Percentiles rank a stretch among this genome's conserved stretches.
Evolutionary conservation across 805 yeast genomes (phyloP).

Genomic region (Yarrowia keelungensis): DNA sequence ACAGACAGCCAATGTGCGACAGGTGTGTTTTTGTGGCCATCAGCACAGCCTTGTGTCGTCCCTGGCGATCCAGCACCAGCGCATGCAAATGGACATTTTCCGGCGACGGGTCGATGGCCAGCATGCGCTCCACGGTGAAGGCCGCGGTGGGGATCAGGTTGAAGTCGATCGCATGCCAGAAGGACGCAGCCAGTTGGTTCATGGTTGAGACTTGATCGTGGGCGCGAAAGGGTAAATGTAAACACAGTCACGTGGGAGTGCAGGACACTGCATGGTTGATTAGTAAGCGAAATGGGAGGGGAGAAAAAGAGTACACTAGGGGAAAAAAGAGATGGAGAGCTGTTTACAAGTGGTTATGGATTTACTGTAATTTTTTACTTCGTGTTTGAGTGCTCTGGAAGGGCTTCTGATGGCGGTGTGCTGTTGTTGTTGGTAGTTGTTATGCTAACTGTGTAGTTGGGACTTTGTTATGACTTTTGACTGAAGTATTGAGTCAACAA

Average conservation of each 20-base stretch:
- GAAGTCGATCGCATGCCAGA: conserved; percentile 75
- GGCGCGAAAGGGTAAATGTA: conserved; percentile 15
- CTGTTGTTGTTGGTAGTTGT: too few relatives aligned
- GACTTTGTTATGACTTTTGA: too few relatives aligned
- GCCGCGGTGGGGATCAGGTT: conserved; percentile 78
- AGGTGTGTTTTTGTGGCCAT: conserved; percentile 58
- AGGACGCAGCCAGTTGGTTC: conserved; percentile 37
- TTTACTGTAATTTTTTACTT: too few relatives aligned
- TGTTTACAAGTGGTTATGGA: too few relatives aligned
- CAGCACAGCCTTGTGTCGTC: conserved; percentile 65
- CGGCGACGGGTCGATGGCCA: conserved; percentile 65
- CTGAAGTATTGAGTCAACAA: too few relatives aligned
- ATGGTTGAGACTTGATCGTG: neutral
- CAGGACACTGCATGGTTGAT: neutral
- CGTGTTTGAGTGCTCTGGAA: too few relatives aligned
- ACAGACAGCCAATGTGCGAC: conserved; percentile 76
- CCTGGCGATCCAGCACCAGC: conserved; percentile 64
- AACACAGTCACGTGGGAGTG: conserved; percentile 31
- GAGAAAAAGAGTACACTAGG: neutral
- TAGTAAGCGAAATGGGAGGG: neutral
- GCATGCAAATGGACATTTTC: conserved; percentile 72
- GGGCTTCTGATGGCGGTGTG: too few relatives aligned
- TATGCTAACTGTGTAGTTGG: too few relatives aligned
- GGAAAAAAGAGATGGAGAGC: too few relatives aligned
- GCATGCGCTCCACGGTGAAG: conserved; percentile 81